phyloP scores from a whole-genome alignment of 2,329 filamentous ascomycete genomes.

The Colletotrichum higginsianum region DNA sequence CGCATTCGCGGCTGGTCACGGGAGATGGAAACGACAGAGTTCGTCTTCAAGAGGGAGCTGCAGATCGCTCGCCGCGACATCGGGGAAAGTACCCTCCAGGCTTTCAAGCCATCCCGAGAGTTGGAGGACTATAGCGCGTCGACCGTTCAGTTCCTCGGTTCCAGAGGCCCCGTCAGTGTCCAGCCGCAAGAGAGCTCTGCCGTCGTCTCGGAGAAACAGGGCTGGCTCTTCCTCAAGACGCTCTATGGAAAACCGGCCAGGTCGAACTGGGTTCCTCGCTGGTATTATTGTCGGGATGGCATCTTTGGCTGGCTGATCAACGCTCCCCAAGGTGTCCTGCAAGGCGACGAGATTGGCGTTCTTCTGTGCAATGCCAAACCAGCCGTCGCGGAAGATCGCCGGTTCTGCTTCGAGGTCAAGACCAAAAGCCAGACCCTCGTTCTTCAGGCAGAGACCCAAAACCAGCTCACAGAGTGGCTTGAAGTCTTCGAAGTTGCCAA shows the following conservation, averaged over 20 bases:
- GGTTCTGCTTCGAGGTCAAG: constrained; percentile 99
- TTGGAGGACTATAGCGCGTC: constrained; percentile 93
- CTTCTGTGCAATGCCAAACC: constrained; percentile 93
- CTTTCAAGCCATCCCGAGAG: constrained; percentile 87
- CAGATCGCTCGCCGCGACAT: constrained; percentile 85
- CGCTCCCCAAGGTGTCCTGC: constrained; percentile 87
- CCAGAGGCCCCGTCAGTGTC: constrained; percentile 75
- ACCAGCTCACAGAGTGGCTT: constrained; percentile 94
- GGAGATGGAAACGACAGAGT: constrained; percentile 93
- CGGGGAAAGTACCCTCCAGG: constrained; percentile 80
- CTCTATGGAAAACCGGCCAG: constrained; percentile 90
- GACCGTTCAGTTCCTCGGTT: constrained; percentile 89
- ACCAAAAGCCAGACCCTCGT: constrained; percentile 94
- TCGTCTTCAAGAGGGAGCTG: constrained; percentile 85
- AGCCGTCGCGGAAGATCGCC: constrained; percentile 90
- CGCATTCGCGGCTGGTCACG: constrained; percentile 92
- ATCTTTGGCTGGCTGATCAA: constrained; percentile 97
- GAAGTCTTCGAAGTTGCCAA: constrained; percentile 95
- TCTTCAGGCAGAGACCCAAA: constrained; percentile 93
- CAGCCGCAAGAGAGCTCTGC: constrained; percentile 67
- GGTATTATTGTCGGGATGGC: constrained; percentile 96
- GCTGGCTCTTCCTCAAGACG: constrained; percentile 90
- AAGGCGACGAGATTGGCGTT: constrained; percentile 96
- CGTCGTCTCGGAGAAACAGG: constrained; percentile 85
- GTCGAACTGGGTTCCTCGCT: constrained; percentile 90